Conservation (phyloP, 139 green algal genomes). For the Picochlorum costavermella region DNA sequence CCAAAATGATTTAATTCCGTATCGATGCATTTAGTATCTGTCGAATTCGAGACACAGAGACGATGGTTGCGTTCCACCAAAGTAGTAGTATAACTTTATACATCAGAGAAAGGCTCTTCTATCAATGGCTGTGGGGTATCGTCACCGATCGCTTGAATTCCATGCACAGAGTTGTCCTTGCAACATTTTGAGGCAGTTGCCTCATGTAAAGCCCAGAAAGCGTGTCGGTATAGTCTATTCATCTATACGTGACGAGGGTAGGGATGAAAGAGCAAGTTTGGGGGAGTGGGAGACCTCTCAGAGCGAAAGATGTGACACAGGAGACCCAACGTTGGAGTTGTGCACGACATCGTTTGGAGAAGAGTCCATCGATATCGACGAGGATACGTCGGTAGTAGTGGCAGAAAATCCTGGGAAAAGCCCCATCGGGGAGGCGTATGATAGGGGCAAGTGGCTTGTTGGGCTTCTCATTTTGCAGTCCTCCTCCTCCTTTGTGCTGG, state of each 20-base stretch:
- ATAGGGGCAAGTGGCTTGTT: slow-evolving; percentile 60
- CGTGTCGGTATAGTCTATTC: too few species aligned
- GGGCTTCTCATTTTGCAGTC: slow-evolving; percentile 74
- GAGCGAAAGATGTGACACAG: slow-evolving; percentile 10
- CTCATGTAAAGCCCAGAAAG: too few species aligned
- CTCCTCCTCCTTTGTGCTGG: slow-evolving; percentile 68
- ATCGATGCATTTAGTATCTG: background rate
- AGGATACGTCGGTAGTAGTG: slow-evolving; percentile 6
- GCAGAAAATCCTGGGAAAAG: background rate
- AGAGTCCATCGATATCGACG: slow-evolving; percentile 17
- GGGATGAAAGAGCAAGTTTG: too few species aligned
- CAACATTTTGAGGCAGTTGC: too few species aligned
- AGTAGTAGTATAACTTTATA: background rate
- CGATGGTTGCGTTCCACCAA: background rate
- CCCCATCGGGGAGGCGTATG: slow-evolving; percentile 25
- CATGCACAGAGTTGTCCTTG: too few species aligned
- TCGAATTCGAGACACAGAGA: background rate
- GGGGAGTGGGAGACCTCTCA: too few species aligned
- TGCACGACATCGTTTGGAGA: slow-evolving; percentile 32
- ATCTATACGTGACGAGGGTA: too few species aligned
- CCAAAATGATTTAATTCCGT: background rate
- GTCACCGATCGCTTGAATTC: too few species aligned
- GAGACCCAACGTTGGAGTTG: slow-evolving; percentile 63
- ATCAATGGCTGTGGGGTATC: too few species aligned
- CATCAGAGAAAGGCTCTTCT: too few species aligned